Base-by-base conservation (phyloP, 2,329 filamentous ascomycete species). In the Fonsecaea erecta region DNA sequence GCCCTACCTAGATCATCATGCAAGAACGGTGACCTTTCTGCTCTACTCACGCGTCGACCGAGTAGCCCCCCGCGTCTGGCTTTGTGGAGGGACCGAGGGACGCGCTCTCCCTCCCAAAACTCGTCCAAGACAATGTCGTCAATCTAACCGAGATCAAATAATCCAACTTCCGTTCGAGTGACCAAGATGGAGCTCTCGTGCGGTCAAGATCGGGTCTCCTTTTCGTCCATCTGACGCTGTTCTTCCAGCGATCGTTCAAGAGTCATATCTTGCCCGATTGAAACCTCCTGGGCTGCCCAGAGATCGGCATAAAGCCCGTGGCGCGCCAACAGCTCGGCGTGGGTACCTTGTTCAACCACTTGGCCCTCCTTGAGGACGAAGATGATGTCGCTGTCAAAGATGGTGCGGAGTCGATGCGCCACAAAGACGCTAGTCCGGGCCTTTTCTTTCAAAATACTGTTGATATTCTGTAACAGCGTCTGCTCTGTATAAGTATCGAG, bases 381-480 rank as follows among this genome's bases (percentile, higher is more conserved):
- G 72, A 98, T 98, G 72, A 93, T 81, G 77, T 98, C 91, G 43
- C 91, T 91, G 74, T 98, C 95, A 74, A 91, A 96, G 70, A 99
- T 97, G 0, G 95, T 98, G 59, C 94, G 86, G 65, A 99, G 80
- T 18, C 95, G 86, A 77, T 98, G 95, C 6, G 95, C 95, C 4
- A 99, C 90, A 75, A 98, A 98, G 0, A 99, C 91, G 71, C 93
- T 97, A 0, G 95, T 98, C 63, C 93, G 86, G 2, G 83, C 83
- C 80, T 96, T 97, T 73, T 97, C 93, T 71, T 90, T 90, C 60
- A 98, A 81, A 60, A 98, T 95, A 70, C 89, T 89, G 77, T 97
- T 97, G 76, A 98, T 97, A 75, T 97, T 96, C 66, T 89, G 84
- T 81, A 98, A 88, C 56, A 98, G 83, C 1, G 91, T 90, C 78